A percentile compares a stretch with the other conserved stretches of the same genome.
phyloP scores from a whole-genome alignment of 495 filamentous ascomycete genomes.

The Paragyromitra xinjiangensis region DNA sequence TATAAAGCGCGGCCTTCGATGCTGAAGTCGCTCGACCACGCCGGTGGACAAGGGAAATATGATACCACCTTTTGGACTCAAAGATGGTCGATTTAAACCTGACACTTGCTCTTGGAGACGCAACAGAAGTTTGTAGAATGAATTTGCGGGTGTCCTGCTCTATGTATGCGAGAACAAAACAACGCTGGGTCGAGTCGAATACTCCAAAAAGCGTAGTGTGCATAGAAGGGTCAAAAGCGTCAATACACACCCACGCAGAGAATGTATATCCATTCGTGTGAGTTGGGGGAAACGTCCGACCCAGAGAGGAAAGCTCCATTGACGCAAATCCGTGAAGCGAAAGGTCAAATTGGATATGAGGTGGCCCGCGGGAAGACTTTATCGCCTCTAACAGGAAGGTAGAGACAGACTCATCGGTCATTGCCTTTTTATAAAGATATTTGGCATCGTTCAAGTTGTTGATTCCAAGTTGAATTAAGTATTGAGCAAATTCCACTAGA shows the following conservation, averaged over 20 bases:
- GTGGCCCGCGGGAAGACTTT: constrained; percentile 74
- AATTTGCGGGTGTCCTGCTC: constrained; percentile 95
- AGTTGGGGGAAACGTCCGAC: constrained; percentile 81
- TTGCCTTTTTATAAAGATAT: constrained; percentile 73
- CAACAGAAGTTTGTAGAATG: constrained; percentile 95
- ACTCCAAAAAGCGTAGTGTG: constrained; percentile 97
- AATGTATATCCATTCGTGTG: constrained; percentile 81
- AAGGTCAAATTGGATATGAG: constrained; percentile 93
- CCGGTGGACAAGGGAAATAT: constrained; percentile 85
- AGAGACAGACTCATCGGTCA: constrained; percentile 68
- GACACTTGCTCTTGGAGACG: constrained; percentile 83
- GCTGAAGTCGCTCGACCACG: constrained; percentile 73
- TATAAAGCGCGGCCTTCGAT: constrained; percentile 85
- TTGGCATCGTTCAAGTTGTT: constrained; percentile 80
- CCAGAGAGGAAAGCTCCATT: constrained; percentile 83
- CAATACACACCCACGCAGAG: constrained; percentile 84
- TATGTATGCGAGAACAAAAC: constrained; percentile 91
- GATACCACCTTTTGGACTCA: constrained; percentile 82
- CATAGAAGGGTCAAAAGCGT: constrained; percentile 80
- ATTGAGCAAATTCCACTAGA: constrained; percentile 68
- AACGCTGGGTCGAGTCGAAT: constrained; percentile 90
- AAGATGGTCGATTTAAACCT: constrained; percentile 87
- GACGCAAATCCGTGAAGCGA: constrained; percentile 87
- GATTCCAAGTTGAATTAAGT: constrained; percentile 74
- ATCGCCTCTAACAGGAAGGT: constrained; percentile 79